Evolutionary conservation across 2,329 filamentous ascomycete species (phyloP).

Genomic region (Trichoderma sp.): DNA sequence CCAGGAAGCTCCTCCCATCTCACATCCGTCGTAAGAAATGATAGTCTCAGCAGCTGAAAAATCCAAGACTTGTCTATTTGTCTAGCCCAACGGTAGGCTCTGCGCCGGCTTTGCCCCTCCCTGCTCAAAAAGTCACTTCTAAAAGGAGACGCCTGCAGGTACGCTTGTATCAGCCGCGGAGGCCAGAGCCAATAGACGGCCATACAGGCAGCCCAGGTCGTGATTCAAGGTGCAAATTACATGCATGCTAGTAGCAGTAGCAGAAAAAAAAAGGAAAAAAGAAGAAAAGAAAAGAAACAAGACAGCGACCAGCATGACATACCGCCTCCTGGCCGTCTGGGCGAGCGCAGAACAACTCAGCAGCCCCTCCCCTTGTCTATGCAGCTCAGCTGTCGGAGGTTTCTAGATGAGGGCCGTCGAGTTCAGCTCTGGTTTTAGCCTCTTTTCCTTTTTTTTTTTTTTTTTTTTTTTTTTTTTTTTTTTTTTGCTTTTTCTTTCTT

Average conservation of each 20-base stretch:
- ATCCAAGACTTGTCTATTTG: background rate
- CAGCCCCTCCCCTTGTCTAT: background rate
- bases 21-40: background rate
- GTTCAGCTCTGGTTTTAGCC: background rate
- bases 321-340: slow-evolving; percentile 1
- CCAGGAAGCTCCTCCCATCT: background rate
- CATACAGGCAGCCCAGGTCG: background rate
- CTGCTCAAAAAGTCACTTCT: slow-evolving; percentile 5
- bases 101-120: background rate
- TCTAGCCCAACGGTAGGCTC: background rate
- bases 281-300: background rate
- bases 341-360: slow-evolving; percentile 7
- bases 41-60: background rate
- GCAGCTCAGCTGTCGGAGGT: background rate
- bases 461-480: background rate
- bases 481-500: no score
- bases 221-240: slow-evolving; percentile 2
- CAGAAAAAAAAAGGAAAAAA: background rate
- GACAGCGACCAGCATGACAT: background rate
- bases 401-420: background rate
- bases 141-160: slow-evolving; percentile 20
- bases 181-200: slow-evolving; percentile 7
- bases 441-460: background rate
- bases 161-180: slow-evolving; percentile 20
- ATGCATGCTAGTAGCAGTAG: background rate